Base-by-base conservation (phyloP, 139 green algal species). In the Picochlorum sp. region DNA sequence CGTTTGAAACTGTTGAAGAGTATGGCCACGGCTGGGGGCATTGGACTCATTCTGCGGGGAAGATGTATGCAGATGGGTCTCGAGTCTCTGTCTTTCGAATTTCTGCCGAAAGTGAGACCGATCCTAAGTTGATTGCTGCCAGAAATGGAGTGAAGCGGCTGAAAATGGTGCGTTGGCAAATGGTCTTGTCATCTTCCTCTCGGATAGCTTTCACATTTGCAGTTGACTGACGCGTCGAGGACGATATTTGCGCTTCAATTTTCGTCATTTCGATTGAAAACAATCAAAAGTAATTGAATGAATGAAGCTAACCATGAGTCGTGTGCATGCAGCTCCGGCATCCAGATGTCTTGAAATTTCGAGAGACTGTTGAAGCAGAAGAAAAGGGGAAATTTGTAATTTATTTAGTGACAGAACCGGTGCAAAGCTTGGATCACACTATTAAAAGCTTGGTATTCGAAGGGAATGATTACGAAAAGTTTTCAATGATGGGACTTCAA, bases 401-500 rank as follows among this genome's bases (percentile, higher is more conserved):
- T 1, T 91, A 90, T 63, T 55, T 96, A 18, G 74, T 96, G 0
- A 95, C 88, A 1, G 85, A 96, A 65, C 53, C 78, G 10, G 81
- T 91, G 1, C 78, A 71, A 33, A 80, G 83, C 0, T 69, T 96
- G 28, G 70, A 69, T 4, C 24, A 26, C 20, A 51, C 33, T 25
- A 55, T 53, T 7, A 5, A n/a, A 22, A 36, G 10, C 9, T 22
- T 57, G 18, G 29, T 10, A 32, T n/a, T 59, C 30, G 22, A 47
- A n/a, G 59, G 50, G 25, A 9, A 33, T 9, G 50, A 70, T 29
- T 37, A 61, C n/a, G 70, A 93, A 54, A 80, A 96, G 58, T 99
- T 93, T 61, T 59, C 93, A 1, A 66, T 85, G 9, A 93, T 93
- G 76, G 91, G 92, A 9, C 68, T 99, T 31, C 61, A 86, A 20